Evolutionary conservation across 306 rosid species (phyloP).

Genomic region (Malus sieversii): DNA sequence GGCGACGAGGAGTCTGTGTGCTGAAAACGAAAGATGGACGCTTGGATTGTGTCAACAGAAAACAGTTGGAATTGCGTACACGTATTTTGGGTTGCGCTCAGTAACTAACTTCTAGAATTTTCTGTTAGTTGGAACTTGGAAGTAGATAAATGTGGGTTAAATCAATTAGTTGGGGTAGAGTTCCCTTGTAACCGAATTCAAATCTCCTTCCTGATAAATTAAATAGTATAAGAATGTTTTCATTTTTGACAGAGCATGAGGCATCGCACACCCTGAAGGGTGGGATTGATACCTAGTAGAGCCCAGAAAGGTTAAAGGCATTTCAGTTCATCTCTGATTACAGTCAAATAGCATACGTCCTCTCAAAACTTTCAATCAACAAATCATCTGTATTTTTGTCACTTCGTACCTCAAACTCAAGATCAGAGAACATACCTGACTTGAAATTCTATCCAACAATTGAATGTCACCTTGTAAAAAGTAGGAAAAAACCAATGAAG

Average conservation of each 20-base stretch:
- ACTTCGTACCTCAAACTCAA: no score
- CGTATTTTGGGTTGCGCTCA: neutral
- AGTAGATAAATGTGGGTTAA: neutral
- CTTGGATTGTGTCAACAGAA: neutral
- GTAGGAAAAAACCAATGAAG: neutral
- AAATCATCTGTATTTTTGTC: no score
- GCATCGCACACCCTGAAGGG: no score
- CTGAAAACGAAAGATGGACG: neutral
- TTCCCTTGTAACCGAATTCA: accelerated
- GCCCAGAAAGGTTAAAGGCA: accelerated
- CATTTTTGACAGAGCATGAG: no score
- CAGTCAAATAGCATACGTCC: no score
- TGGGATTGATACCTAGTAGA: no score
- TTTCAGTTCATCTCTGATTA: accelerated
- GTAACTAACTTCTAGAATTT: neutral
- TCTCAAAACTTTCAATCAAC: no score
- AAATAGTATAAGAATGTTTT: no score
- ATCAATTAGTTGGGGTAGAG: neutral
- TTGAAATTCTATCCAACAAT: no score
- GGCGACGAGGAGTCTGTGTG: neutral
- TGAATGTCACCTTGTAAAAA: no score
- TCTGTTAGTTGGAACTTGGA: neutral
- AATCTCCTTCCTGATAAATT: neutral
- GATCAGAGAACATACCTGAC: no score
- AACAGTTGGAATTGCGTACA: neutral